These are phyloP conservation scores for Populus tremula DNA, from an alignment of 345 rosid species.

Conservation along the genomic window DNA sequence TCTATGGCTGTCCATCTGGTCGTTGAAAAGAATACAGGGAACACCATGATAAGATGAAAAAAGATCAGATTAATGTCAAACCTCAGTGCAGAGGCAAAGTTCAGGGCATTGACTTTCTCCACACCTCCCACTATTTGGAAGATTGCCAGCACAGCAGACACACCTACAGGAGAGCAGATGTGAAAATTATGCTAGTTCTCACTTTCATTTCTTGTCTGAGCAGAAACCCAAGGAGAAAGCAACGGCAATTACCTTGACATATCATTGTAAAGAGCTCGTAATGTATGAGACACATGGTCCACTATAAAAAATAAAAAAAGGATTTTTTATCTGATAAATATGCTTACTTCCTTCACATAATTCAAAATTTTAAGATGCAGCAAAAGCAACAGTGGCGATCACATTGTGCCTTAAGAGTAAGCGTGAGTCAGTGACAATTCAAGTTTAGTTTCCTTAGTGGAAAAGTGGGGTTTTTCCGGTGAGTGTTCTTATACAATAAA, in stretches of 20 bases:
- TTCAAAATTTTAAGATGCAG: background rate
- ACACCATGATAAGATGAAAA: background rate
- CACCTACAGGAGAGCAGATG: constrained; percentile 39
- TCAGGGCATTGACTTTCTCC: constrained; percentile 69
- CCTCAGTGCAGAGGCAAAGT: constrained; percentile 75
- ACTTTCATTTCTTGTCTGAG: background rate
- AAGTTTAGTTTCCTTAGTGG: no score
- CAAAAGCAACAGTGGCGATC: background rate
- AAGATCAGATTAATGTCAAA: constrained; percentile 7
- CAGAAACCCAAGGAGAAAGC: background rate
- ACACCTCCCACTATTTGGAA: constrained; percentile 73
- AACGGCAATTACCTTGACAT: constrained; percentile 40
- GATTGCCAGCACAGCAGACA: constrained; percentile 63
- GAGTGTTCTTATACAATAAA: background rate
- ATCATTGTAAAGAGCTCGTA: constrained; percentile 54
- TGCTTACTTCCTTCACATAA: no score
- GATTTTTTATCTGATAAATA: background rate
- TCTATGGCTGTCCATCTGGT: background rate
- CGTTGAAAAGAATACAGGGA: background rate
- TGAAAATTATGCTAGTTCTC: background rate
- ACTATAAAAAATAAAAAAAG: constrained; percentile 23
- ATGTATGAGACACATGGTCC: constrained; percentile 65
- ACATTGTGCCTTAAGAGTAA: no score
- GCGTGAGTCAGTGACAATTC: background rate
- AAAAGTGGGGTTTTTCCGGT: background rate